These are phyloP conservation scores for Triticum timopheevii DNA, from an alignment of 176 grass and related monocot species.

Conservation along the genomic window DNA sequence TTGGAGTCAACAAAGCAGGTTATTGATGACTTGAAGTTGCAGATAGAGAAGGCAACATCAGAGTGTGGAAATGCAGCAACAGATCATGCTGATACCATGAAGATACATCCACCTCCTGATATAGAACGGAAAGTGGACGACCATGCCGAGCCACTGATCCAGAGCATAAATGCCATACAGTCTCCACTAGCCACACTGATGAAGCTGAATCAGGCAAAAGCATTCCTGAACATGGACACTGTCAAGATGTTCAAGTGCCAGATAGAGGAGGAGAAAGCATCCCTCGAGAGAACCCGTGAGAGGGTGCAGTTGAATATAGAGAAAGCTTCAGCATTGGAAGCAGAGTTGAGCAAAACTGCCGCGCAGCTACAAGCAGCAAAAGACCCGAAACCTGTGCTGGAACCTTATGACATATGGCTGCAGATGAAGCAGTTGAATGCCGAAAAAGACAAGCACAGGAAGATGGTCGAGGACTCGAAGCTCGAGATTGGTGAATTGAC, in stretches of 20 bases:
- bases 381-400: slow-evolving; percentile 25
- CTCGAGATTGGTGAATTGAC: slow-evolving; percentile 56
- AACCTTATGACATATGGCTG: slow-evolving; percentile 61
- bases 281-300: slow-evolving; percentile 69
- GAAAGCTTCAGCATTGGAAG: slow-evolving; percentile 48
- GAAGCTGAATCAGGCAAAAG: slow-evolving; percentile 85
- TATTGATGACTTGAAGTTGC: slow-evolving; percentile 65
- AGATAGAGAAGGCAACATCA: slow-evolving; percentile 48
- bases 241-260: slow-evolving; percentile 54
- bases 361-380: slow-evolving; percentile 44
- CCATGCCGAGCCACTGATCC: slow-evolving; percentile 17
- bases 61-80: slow-evolving; percentile 21
- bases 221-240: slow-evolving; percentile 67
- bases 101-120: slow-evolving; percentile 24
- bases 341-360: slow-evolving; percentile 53
- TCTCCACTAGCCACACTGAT: slow-evolving; percentile 64
- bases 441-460: slow-evolving; percentile 61
- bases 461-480: slow-evolving; percentile 48
- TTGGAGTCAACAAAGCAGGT: slow-evolving; percentile 69
- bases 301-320: slow-evolving; percentile 48
- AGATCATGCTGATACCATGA: not conserved
- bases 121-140: slow-evolving; percentile 27
- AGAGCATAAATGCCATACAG: slow-evolving; percentile 33
- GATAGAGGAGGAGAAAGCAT: slow-evolving; percentile 70
- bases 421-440: slow-evolving; percentile 61